Conservation (phyloP, 106 monocot species). For the Alisma plantagoaquatica region DNA sequence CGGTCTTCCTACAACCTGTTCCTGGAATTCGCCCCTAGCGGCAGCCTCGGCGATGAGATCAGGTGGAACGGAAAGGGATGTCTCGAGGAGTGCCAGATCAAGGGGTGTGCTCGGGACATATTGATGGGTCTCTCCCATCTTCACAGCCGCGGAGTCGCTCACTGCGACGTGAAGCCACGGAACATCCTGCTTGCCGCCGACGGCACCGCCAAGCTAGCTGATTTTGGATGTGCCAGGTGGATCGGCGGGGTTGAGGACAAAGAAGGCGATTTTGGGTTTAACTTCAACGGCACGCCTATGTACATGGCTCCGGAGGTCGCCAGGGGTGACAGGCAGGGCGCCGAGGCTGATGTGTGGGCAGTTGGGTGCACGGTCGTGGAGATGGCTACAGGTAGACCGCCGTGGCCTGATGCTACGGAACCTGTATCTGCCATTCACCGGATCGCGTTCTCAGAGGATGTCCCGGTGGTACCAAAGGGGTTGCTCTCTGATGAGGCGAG, state of each 20-base stretch:
- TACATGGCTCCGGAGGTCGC: slow-evolving; percentile 77
- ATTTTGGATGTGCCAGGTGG: slow-evolving; percentile 33
- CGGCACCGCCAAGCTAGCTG: too few relatives aligned
- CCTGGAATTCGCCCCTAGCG: slow-evolving; percentile 37
- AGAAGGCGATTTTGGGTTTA: too few relatives aligned
- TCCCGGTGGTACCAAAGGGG: slow-evolving; percentile 19
- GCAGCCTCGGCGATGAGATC: slow-evolving; percentile 1
- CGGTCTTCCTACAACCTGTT: slow-evolving; percentile 25
- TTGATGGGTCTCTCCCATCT: too few relatives aligned
- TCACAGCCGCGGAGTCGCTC: slow-evolving; percentile 22
- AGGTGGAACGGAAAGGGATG: not conserved
- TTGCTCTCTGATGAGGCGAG: slow-evolving; percentile 30
- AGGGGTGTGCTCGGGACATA: too few relatives aligned
- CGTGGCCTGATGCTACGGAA: slow-evolving; percentile 30
- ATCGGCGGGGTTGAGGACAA: slow-evolving; percentile 6
- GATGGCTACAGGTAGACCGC: slow-evolving; percentile 44
- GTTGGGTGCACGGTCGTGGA: slow-evolving; percentile 50
- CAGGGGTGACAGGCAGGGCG: slow-evolving; percentile 51
- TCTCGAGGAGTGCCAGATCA: too few relatives aligned
- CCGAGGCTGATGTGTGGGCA: slow-evolving; percentile 63
- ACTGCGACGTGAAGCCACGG: slow-evolving; percentile 44
- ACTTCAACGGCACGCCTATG: slow-evolving; percentile 47
- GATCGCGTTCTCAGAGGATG: slow-evolving; percentile 24
- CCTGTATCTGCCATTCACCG: slow-evolving; percentile 18
- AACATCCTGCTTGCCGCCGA: too few relatives aligned